A percentile compares a stretch with the other conserved stretches of the same genome.
Conservation (phyloP, 1,139 yeast species). For the Casaregolazyma lundiana region DNA sequence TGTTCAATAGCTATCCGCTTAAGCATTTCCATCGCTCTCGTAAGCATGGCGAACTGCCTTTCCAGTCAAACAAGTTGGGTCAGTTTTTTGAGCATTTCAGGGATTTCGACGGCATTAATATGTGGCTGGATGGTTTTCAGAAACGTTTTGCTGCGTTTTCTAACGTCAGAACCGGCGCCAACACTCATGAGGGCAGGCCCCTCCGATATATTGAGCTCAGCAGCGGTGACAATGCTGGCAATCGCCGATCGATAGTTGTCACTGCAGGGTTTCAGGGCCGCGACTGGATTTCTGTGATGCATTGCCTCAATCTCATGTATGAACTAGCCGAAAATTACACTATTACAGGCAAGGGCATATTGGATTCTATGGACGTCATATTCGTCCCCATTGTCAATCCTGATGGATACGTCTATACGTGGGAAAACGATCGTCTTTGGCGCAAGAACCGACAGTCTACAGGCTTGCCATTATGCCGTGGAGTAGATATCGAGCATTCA, state of each 20-base stretch:
- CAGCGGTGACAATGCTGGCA: background rate
- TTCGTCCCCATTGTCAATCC: conserved; percentile 84
- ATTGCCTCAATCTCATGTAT: conserved; percentile 60
- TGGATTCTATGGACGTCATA: conserved; percentile 58
- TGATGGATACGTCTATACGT: conserved; percentile 82
- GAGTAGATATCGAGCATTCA: conserved; percentile 84
- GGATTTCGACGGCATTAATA: conserved; percentile 60
- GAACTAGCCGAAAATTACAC: conserved; percentile 52
- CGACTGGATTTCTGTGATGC: conserved; percentile 80
- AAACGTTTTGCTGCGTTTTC: conserved; percentile 38
- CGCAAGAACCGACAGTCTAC: conserved; percentile 82
- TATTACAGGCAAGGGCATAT: conserved; percentile 23
- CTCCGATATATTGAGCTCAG: conserved; percentile 1
- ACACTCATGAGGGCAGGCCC: conserved; percentile 30
- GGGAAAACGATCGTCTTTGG: conserved; percentile 82
- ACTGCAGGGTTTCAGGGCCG: conserved; percentile 88
- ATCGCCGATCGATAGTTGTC: conserved; percentile 44
- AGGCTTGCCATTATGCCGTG: conserved; percentile 59
- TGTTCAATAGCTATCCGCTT: conserved; percentile 27
- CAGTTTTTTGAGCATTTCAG: conserved; percentile 66
- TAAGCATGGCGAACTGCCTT: background rate
- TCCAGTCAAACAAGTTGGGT: conserved; percentile 1
- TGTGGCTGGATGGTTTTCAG: conserved; percentile 63
- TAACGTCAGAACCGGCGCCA: conserved; percentile 60
- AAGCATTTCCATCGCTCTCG: conserved; percentile 4